These are phyloP conservation scores for Pseudogymnoascus sp. DNA, from an alignment of 2,329 filamentous ascomycete genomes.

Conservation along the genomic window DNA sequence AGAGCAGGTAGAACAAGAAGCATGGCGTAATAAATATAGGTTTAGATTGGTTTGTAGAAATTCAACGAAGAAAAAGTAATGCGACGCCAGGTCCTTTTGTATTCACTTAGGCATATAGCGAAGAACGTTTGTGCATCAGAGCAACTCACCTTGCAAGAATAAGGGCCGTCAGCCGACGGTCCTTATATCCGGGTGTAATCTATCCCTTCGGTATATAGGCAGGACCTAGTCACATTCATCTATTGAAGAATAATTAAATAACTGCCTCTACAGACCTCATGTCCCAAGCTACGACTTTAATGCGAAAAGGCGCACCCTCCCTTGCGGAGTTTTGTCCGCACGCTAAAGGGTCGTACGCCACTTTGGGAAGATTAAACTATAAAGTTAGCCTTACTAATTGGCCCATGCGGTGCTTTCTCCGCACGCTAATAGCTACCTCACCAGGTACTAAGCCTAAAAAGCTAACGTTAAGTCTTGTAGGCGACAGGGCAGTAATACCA, in stretches of 20 bases:
- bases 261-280: background rate
- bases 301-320: too few relatives aligned
- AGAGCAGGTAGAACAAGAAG: background rate
- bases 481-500: too few relatives aligned
- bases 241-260: background rate
- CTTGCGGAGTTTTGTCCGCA: background rate
- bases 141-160: background rate
- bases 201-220: too few relatives aligned
- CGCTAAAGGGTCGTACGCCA: background rate
- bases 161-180: background rate
- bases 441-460: too few relatives aligned
- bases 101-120: background rate
- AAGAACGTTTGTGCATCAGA: background rate
- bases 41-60: background rate
- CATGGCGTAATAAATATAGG: background rate
- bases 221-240: too few relatives aligned
- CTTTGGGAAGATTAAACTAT: background rate
- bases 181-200: background rate
- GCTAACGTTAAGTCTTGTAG: too few relatives aligned
- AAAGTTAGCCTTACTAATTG: background rate
- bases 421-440: too few relatives aligned
- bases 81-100: background rate
- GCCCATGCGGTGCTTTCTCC: background rate
- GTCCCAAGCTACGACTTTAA: too few relatives aligned
- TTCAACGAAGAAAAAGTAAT: background rate